Base-by-base conservation (phyloP, 1,139 yeast genomes). In the Pneumocystis canis region DNA sequence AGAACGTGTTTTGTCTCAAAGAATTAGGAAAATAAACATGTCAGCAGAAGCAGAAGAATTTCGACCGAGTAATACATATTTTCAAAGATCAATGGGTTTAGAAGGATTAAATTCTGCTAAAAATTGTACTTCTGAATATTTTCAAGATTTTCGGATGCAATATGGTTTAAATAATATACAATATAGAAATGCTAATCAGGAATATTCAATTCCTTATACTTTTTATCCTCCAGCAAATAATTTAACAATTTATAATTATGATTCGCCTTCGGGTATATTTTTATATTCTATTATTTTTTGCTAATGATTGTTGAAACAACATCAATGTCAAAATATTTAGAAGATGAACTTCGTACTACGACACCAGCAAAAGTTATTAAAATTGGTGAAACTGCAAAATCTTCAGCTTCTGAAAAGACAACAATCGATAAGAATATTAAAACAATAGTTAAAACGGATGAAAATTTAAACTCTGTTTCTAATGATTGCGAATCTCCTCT, bases 401-500 rank as follows among this genome's bases (percentile, higher is more conserved):
- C 60, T 1, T 28, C 58, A 18, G 28, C 39, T 5, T 28, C 59
- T 25, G 32, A 57, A 63, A 64, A 39, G 65, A 64, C 69, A 16
- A 65, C 71, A 7, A 65, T 67, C 5, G 16, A 16, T 2, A 37
- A 37, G 18, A 16, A 3, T 37, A 5, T 4, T 16, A 18, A 59
- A 5, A 62, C 66, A 7, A 67, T 61, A 20, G 62, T 64, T 41
- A 62, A 63, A 40, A 63, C 60, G 31, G 67, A 63, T 58, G 14
- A 58, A 40, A 57, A 62, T 35, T 54, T 28, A 6, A 6, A 35
- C 7, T 58, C 65, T 7, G 66, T 60, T 57, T 18, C 63, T 20
- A 54, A 66, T 14, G 60, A 64, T 37, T 59, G 64, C 4, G 66
- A 63, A 25, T 56, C 68, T 6, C 67, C 68, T 25, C 64, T 58